A percentile compares a stretch with the other conserved stretches of the same genome.
Conservation (phyloP, 345 rosid genomes). For the Gossypium turneri region DNA sequence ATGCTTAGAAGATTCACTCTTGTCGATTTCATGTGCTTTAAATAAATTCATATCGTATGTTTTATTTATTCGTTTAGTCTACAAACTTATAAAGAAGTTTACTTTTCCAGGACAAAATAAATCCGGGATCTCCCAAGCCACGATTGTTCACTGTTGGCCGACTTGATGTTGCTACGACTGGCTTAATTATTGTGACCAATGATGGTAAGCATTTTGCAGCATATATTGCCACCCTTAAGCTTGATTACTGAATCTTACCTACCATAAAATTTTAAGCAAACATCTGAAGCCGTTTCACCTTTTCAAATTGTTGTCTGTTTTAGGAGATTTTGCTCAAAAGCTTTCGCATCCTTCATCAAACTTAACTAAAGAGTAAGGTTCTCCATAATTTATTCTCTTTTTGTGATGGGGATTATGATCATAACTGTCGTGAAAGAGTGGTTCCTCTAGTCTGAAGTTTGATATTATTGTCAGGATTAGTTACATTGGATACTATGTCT, state of each 20-base stretch:
- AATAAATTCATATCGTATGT: background rate
- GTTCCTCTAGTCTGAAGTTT: background rate
- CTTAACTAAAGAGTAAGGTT: slow-evolving; percentile 74
- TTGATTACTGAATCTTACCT: background rate
- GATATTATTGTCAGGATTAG: background rate
- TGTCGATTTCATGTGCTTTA: background rate
- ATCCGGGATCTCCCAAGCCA: slow-evolving; percentile 72
- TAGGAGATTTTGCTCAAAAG: slow-evolving; percentile 87
- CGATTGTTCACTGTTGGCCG: slow-evolving; percentile 95
- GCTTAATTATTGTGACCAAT: slow-evolving; percentile 80
- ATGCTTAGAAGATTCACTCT: slow-evolving; percentile 1
- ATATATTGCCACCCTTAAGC: slow-evolving; percentile 1
- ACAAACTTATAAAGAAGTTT: slow-evolving; percentile 13
- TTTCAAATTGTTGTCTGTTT: slow-evolving; percentile 9
- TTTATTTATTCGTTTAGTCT: background rate
- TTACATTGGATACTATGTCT: background rate
- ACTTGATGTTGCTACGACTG: slow-evolving; percentile 93
- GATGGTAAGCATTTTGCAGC: slow-evolving; percentile 49
- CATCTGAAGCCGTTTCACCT: background rate
- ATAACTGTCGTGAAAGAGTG: background rate
- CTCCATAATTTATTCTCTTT: background rate
- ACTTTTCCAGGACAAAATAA: slow-evolving; percentile 50
- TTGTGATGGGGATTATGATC: background rate
- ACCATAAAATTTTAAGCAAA: background rate
- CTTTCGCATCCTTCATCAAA: slow-evolving; percentile 89